phyloP scores from a whole-genome alignment of 495 filamentous ascomycete species.

The Penicillium antarcticum region DNA sequence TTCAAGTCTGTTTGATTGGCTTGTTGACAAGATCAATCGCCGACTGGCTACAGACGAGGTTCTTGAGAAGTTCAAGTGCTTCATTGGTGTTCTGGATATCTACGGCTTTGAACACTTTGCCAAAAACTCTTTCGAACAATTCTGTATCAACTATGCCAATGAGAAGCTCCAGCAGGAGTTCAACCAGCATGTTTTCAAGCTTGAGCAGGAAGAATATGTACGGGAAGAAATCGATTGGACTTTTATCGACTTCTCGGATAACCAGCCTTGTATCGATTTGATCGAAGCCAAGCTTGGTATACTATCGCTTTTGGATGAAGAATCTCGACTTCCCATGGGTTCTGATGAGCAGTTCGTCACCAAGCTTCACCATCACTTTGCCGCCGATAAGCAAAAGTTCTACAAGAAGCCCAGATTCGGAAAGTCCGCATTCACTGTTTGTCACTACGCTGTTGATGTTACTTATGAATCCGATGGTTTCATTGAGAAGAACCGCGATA shows the following conservation, averaged over 20 bases:
- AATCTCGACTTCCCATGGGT: conserved; percentile 93
- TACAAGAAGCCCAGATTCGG: conserved; percentile 98
- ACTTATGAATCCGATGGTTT: conserved; percentile 99
- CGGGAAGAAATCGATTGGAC: conserved; percentile 98
- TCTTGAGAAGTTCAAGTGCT: conserved; percentile 74
- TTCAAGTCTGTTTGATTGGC: conserved; percentile 97
- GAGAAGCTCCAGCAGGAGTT: conserved; percentile 99
- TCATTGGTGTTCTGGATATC: conserved; percentile 99
- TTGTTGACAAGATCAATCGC: conserved; percentile 91
- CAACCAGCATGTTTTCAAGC: conserved; percentile 99
- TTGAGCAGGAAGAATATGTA: conserved; percentile 98
- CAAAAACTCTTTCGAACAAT: conserved; percentile 99
- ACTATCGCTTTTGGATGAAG: conserved; percentile 89
- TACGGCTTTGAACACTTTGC: conserved; percentile 99
- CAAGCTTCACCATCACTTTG: conserved; percentile 94
- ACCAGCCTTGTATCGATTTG: conserved; percentile 98
- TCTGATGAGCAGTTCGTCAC: conserved; percentile 97
- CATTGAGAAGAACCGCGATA: conserved; percentile 99
- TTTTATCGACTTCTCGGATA: conserved; percentile 99
- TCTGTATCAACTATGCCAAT: conserved; percentile 99
- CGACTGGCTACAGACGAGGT: conserved; percentile 90
- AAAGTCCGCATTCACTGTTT: conserved; percentile 96
- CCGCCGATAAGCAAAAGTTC: conserved; percentile 87
- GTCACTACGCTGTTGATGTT: conserved; percentile 97
- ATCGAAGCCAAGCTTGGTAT: conserved; percentile 97